phyloP scores from a whole-genome alignment of 371 early-diverging fungal species.

The Blyttiomyces sp. region DNA sequence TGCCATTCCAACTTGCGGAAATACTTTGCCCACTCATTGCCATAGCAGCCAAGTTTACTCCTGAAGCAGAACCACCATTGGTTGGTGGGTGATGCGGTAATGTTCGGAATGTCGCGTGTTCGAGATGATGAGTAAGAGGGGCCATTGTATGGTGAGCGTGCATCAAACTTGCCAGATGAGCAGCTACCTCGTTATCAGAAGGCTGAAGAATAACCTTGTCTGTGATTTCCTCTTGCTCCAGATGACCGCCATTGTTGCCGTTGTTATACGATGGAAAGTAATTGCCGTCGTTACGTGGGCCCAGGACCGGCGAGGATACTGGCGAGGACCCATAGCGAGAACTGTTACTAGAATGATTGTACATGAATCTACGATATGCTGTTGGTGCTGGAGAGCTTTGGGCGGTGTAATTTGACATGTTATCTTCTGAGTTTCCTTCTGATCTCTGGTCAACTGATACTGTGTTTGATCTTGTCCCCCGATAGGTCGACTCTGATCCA shows the following conservation, averaged over 20 bases:
- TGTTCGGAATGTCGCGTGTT: constrained; percentile 75
- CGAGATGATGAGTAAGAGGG: constrained; percentile 69
- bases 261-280: too few species aligned
- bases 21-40: too few species aligned
- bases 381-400: neutral
- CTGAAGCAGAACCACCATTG: too few species aligned
- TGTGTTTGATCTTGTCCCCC: too few species aligned
- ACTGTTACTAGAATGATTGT: neutral
- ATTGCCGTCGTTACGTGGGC: neutral
- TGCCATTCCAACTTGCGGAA: too few species aligned
- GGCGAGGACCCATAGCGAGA: neutral
- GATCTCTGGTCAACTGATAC: too few species aligned
- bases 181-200: constrained; percentile 70
- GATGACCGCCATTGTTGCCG: too few species aligned
- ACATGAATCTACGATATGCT: neutral
- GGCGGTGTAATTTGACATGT: neutral
- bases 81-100: constrained; percentile 13
- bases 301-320: neutral
- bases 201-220: constrained; percentile 30
- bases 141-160: constrained; percentile 79
- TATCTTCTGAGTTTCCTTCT: neutral
- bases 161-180: constrained; percentile 77
- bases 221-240: constrained; percentile 13
- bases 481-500: too few species aligned
- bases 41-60: too few species aligned